Base-by-base conservation (phyloP, 257 asterid species). In the Scutellaria galericulata region DNA sequence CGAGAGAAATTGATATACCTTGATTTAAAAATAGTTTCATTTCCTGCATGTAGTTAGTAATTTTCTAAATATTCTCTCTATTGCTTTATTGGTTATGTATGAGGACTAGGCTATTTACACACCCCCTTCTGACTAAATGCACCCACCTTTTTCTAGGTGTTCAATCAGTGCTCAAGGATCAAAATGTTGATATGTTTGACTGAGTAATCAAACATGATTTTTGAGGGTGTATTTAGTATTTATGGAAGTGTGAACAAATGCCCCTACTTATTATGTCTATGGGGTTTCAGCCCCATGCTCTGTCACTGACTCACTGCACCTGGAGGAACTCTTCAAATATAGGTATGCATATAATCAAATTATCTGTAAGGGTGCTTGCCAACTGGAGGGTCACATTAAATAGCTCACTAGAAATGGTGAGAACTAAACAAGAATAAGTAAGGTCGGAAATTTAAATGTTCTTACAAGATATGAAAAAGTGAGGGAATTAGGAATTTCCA, bases 401-500 rank as follows among this genome's bases (percentile, higher is more conserved):
- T 64, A 67, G 47, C 52, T 54, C 51, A 31, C 51, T 44, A 9
- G 20, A 22, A 53, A 53, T 37, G 31, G 41, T n/a, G 37, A 22
- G 58, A 47, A 65, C 24, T 20, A 31, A 9, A 27, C 18, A 40
- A 7, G 41, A 68, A 42, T 54, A 69, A 55, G 44, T 7, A 41
- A 18, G 73, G 51, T 11, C 40, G 41, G 58, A 70, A 42, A 24
- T 55, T 41, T 13, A 1, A 56, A n/a, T 70, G 46, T 44, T 57
- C 35, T 8, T 71, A 55, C 46, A 69, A 42, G 56, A 56, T 18
- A 55, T 41, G 48, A 6, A 55, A 42, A 69, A 11, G 1, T 39
- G 39, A 55, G 22, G 46, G 45, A 42, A 20, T 42, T 22, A 69
- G 66, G 7, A 55, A 12, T 65, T 41, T 70, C 52, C 65, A n/a